Evolutionary conservation across 108 stramenopile genomes (phyloP).

Genomic region (Conticribra guillardii): DNA sequence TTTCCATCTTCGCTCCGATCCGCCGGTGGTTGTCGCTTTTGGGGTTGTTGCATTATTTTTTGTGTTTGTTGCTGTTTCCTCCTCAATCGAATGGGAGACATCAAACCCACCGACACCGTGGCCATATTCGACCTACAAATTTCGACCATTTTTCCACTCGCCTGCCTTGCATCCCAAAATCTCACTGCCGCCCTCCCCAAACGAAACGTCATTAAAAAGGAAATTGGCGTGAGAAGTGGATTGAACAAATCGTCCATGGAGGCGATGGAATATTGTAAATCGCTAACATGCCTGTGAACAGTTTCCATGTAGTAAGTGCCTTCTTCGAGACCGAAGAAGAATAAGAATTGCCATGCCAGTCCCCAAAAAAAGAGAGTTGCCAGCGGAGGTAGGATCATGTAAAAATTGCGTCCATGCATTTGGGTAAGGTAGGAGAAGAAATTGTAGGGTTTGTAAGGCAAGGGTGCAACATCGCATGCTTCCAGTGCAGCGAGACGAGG

Average conservation of each 20-base stretch:
- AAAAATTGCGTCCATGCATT: conserved; percentile 39
- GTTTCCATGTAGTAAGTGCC: conserved; percentile 12
- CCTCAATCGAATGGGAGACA: conserved; percentile 33
- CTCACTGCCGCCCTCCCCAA: conserved; percentile 21
- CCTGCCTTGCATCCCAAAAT: conserved; percentile 42
- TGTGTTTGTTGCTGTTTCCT: conserved; percentile 6
- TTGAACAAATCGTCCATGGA: conserved; percentile 30
- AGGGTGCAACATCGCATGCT: conserved; percentile 27
- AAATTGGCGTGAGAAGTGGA: conserved; percentile 34
- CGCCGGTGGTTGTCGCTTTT: not conserved
- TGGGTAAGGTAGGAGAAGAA: conserved; percentile 36
- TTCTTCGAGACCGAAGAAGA: conserved; percentile 11
- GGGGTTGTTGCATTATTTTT: no score
- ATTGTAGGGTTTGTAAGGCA: conserved; percentile 34
- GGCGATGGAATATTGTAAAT: conserved; percentile 25
- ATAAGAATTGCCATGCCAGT: conserved; percentile 43
- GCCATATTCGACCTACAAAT: conserved; percentile 37
- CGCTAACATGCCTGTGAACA: conserved; percentile 2
- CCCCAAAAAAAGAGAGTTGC: conserved; percentile 32
- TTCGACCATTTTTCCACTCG: conserved; percentile 39
- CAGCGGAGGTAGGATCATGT: conserved; percentile 39
- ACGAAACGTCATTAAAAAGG: conserved; percentile 49
- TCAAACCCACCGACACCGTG: conserved; percentile 28
- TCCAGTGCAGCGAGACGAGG: conserved; percentile 30
- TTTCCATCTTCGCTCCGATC: not conserved